phyloP scores from a whole-genome alignment of 805 yeast species.

The Schizosaccharomyces pombe region ASM294v3 CU329670.1:2909501-2910000 shows the following conservation, averaged over 20 bases:
- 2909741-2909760: constrained; percentile 99
- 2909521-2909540: constrained; percentile 98
- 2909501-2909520: constrained; percentile 93
- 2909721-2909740: constrained; percentile 93
- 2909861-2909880: constrained; percentile 98
- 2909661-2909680: constrained; percentile 96
- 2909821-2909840: constrained; percentile 99
- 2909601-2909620: constrained; percentile 98
- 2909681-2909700: constrained; percentile 96
- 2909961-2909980: constrained; percentile 71
- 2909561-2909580: constrained; percentile 99
- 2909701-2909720: constrained; percentile 96
- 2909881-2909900: constrained; percentile 98
- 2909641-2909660: constrained; percentile 68
- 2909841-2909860: constrained; percentile 99
- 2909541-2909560: constrained; percentile 95
- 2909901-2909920: constrained; percentile 99
- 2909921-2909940: constrained; percentile 90
- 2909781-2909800: constrained; percentile 98
- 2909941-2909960: constrained; percentile 79
- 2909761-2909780: constrained; percentile 93
- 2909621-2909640: constrained; percentile 96
- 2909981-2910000: constrained; percentile 67
- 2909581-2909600: constrained; percentile 99
- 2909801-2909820: constrained; percentile 97